Percentiles rank a stretch among this genome's conserved stretches.
These are phyloP conservation scores for Pseudogymnoascus destructans DNA, from an alignment of 2,329 filamentous ascomycete genomes.

Conservation along the genomic window DNA sequence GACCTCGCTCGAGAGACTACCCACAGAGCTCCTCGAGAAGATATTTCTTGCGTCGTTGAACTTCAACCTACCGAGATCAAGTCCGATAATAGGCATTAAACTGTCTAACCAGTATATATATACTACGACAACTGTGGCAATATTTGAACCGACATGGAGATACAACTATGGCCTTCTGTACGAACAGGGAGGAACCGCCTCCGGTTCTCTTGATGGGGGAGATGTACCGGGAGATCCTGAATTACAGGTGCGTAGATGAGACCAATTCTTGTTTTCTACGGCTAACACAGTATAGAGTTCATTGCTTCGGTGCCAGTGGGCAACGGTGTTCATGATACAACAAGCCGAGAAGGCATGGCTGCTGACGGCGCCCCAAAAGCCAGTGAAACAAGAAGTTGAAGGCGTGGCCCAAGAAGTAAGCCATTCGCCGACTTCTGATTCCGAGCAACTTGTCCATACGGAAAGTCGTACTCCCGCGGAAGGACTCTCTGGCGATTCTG, in stretches of 20 bases:
- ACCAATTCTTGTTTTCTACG: background rate
- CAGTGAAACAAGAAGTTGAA: background rate
- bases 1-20: conserved; percentile 23
- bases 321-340: conserved; percentile 1
- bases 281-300: background rate
- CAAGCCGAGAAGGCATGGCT: conserved; percentile 10
- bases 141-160: conserved; percentile 23
- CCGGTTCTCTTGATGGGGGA: background rate
- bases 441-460: background rate
- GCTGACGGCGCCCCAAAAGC: background rate
- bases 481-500: background rate
- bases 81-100: conserved; percentile 22
- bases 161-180: background rate
- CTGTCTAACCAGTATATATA: conserved; percentile 22
- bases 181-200: background rate
- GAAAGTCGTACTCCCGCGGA: background rate
- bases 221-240: background rate
- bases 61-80: conserved; percentile 21
- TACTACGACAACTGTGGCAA: conserved; percentile 16
- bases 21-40: conserved; percentile 22
- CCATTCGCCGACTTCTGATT: background rate
- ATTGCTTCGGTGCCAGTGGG: conserved; percentile 8
- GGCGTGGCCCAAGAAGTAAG: background rate
- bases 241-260: background rate
- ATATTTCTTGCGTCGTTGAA: conserved; percentile 24